Conservation (phyloP, 2,329 filamentous ascomycete species). For the Aureobasidium mangrovei region DNA sequence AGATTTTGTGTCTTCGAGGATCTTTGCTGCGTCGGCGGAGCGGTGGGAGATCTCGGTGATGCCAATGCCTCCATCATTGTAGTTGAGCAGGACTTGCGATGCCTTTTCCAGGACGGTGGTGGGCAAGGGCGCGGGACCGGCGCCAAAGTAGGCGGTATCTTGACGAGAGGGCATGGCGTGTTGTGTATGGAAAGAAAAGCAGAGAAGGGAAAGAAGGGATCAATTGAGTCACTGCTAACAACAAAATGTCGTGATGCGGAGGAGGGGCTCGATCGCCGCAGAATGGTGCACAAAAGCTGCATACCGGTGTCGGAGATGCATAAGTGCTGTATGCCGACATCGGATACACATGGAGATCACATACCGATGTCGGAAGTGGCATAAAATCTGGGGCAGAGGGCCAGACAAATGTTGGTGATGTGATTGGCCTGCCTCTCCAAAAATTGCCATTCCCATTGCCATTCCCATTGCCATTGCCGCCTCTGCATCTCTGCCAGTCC, state of each 20-base stretch:
- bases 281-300: no score
- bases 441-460: not conserved
- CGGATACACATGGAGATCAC: not conserved
- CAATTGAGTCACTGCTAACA: not conserved
- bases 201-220: not conserved
- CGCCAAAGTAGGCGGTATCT: slow-evolving; percentile 79
- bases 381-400: not conserved
- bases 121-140: slow-evolving; percentile 79
- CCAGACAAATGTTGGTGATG: not conserved
- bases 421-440: slow-evolving; percentile 3
- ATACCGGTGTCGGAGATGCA: no score
- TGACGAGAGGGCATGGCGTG: slow-evolving; percentile 57
- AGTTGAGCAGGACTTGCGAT: slow-evolving; percentile 71
- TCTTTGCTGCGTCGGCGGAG: slow-evolving; percentile 65
- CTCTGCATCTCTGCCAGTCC: not conserved
- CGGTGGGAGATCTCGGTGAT: slow-evolving; percentile 88
- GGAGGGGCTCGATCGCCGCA: not conserved
- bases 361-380: not conserved
- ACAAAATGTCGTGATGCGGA: not conserved
- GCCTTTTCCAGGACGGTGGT: slow-evolving; percentile 71
- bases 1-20: slow-evolving; percentile 70
- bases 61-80: slow-evolving; percentile 69
- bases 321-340: no score
- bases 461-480: not conserved
- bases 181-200: not conserved